phyloP scores from a whole-genome alignment of 2,329 filamentous ascomycete genomes.

The Cladosporium sp. region DNA sequence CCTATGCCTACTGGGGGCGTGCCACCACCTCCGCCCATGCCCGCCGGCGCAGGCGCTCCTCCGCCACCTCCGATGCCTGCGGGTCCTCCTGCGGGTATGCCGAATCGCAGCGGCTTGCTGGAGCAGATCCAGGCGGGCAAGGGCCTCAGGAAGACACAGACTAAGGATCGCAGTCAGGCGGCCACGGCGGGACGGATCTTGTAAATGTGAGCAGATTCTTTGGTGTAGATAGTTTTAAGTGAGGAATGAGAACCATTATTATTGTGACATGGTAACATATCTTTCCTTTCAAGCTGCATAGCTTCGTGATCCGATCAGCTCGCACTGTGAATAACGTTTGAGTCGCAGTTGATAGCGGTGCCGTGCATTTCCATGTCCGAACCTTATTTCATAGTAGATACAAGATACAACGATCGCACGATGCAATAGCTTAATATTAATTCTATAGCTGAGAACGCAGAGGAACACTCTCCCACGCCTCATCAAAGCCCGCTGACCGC shows the following conservation, averaged over 20 bases:
- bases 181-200: constrained; percentile 73
- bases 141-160: constrained; percentile 81
- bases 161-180: constrained; percentile 79
- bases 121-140: constrained; percentile 81
- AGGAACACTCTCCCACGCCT: constrained; percentile 61
- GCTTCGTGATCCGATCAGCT: background rate
- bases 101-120: constrained; percentile 63
- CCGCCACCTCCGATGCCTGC: constrained; percentile 46
- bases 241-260: background rate
- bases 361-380: background rate
- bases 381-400: background rate
- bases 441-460: constrained; percentile 12
- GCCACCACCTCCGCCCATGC: constrained; percentile 46
- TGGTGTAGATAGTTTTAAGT: constrained; percentile 3
- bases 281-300: background rate
- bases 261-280: background rate
- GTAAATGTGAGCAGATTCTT: constrained; percentile 24
- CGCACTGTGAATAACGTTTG: background rate
- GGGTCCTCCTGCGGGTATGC: constrained; percentile 48
- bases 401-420: background rate
- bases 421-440: background rate
- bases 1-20: constrained; percentile 50
- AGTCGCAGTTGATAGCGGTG: background rate
- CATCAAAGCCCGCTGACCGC: constrained; percentile 62
- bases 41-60: constrained; percentile 43